These are phyloP conservation scores for Colletotrichum australisinense DNA, from an alignment of 2,329 filamentous ascomycete genomes.

Conservation along the genomic window DNA sequence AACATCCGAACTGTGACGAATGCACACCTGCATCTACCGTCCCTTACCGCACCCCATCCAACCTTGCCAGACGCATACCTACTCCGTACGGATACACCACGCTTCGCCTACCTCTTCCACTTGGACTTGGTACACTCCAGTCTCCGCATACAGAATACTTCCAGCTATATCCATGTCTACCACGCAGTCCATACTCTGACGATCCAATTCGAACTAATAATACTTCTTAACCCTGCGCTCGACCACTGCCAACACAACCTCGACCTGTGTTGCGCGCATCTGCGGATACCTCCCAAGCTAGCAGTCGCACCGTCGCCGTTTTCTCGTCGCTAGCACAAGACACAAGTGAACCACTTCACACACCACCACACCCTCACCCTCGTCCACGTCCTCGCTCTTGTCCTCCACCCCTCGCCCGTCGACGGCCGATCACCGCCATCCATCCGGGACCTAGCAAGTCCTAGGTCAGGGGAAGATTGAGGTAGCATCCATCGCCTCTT, in stretches of 20 bases:
- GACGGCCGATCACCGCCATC: slow-evolving; percentile 4
- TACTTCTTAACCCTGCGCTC: not conserved
- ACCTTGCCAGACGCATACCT: not conserved
- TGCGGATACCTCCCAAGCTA: no score
- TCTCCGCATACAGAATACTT: no score
- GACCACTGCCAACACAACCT: not conserved
- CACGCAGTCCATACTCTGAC: not conserved
- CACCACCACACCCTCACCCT: not conserved
- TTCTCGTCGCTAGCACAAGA: not conserved
- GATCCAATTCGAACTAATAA: not conserved
- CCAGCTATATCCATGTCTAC: not conserved
- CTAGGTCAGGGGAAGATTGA: slow-evolving; percentile 32
- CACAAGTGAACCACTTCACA: not conserved
- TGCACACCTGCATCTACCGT: not conserved
- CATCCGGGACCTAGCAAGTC: not conserved
- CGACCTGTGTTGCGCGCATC: not conserved
- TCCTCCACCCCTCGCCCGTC: not conserved
- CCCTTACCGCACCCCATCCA: not conserved
- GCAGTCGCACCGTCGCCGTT: no score
- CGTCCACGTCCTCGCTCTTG: not conserved
- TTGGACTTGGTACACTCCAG: no score
- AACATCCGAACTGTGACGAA: not conserved
- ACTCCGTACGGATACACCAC: not conserved
- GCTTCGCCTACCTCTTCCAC: not conserved
- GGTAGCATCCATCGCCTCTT: slow-evolving; percentile 25